Conservation (phyloP, 805 yeast genomes). For the Sugiyamaella americana region DNA sequence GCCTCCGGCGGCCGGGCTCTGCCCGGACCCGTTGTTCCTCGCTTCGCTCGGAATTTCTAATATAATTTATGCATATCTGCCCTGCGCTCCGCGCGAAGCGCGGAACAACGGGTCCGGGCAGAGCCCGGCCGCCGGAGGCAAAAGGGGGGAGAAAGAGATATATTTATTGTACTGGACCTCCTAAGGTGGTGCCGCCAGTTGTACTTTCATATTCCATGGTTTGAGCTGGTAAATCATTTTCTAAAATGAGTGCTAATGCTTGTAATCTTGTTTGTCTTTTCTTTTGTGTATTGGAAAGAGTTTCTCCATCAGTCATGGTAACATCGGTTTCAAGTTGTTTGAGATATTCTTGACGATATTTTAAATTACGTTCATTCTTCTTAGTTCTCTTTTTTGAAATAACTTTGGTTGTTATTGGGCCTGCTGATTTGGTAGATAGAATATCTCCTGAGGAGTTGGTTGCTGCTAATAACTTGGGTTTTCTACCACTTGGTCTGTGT, state of each 20-base stretch:
- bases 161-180: constrained; percentile 44
- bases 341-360: constrained; percentile 57
- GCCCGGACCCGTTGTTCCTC: too few relatives aligned
- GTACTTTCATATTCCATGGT: constrained; percentile 37
- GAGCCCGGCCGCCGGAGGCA: too few relatives aligned
- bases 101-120: too few relatives aligned
- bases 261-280: constrained; percentile 35
- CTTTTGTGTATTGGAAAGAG: constrained; percentile 20
- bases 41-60: too few relatives aligned
- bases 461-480: constrained; percentile 17
- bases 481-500: constrained; percentile 16
- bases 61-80: too few relatives aligned
- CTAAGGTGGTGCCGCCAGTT: constrained; percentile 77
- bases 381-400: constrained; percentile 72
- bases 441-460: constrained; percentile 7
- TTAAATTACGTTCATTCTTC: constrained; percentile 73
- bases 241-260: constrained; percentile 39
- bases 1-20: too few relatives aligned
- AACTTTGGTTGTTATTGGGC: constrained; percentile 41
- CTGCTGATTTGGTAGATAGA: constrained; percentile 12
- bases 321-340: constrained; percentile 26
- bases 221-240: constrained; percentile 50
- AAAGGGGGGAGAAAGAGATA: constrained; percentile 20
- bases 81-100: too few relatives aligned
- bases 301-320: constrained; percentile 39